Evolutionary conservation across 2,329 filamentous ascomycete genomes (phyloP).

Genomic region (Cladophialophora bantiana): DNA sequence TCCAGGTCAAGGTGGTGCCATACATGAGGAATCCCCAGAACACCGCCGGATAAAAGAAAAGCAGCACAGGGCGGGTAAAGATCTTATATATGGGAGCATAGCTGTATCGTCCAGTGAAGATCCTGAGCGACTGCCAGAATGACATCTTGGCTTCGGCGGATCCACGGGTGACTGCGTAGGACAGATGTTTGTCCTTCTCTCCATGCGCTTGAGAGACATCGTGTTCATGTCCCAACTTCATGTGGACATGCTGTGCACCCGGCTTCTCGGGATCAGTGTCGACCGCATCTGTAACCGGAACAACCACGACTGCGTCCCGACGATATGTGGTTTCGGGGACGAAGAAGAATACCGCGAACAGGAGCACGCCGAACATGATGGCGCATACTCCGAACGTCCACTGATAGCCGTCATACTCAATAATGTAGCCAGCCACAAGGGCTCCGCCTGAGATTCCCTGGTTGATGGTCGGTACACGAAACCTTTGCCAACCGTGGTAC

Average conservation of each 20-base stretch:
- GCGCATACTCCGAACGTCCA: conserved; percentile 34
- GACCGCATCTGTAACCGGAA: conserved; percentile 36
- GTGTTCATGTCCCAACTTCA: conserved; percentile 34
- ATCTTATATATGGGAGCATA: conserved; percentile 34
- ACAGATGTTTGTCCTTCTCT: conserved; percentile 35
- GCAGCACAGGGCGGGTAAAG: conserved; percentile 40
- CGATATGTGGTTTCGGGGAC: conserved; percentile 50
- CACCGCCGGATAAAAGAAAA: conserved; percentile 46
- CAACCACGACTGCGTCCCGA: conserved; percentile 44
- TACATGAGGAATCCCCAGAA: conserved; percentile 31
- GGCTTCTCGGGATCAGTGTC: conserved; percentile 34
- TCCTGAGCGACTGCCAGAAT: conserved; percentile 30
- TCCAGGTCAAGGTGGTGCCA: conserved; percentile 33
- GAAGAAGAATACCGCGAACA: conserved; percentile 45
- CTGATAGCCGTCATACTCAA: conserved; percentile 39
- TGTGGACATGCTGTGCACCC: conserved; percentile 25
- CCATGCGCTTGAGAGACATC: conserved; percentile 28
- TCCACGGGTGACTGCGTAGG: conserved; percentile 23
- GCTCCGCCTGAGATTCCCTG: conserved; percentile 48
- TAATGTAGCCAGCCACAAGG: conserved; percentile 53
- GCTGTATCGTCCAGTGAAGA: conserved; percentile 36
- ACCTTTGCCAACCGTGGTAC: neutral
- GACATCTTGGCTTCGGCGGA: conserved; percentile 29
- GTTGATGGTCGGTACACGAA: neutral
- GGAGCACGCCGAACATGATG: conserved; percentile 45